Evolutionary conservation across 208 protist species (phyloP).

Genomic region (Acanthamoeba sp.): DNA sequence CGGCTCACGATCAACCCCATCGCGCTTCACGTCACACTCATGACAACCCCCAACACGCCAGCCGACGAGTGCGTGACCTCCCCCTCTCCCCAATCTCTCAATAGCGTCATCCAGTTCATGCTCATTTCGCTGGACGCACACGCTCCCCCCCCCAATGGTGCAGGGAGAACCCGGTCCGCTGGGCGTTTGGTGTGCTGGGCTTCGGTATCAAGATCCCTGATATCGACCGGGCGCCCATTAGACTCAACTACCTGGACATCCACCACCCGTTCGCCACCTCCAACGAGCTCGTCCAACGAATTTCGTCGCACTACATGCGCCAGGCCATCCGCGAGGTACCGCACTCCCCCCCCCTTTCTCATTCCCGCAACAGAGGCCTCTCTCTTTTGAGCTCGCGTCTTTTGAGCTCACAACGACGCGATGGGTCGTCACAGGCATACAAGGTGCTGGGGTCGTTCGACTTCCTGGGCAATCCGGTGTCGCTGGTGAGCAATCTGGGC

Average conservation of each 20-base stretch:
- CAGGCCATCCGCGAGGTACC: slow-evolving; percentile 74
- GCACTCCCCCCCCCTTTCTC: not conserved
- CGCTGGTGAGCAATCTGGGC: slow-evolving; percentile 86
- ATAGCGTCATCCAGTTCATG: too few relatives aligned
- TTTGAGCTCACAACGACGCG: too few relatives aligned
- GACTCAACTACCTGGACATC: slow-evolving; percentile 82
- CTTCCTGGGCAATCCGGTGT: slow-evolving; percentile 90
- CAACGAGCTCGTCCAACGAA: slow-evolving; percentile 69
- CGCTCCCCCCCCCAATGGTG: not conserved
- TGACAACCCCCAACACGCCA: not conserved
- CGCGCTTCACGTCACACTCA: slow-evolving; percentile 77
- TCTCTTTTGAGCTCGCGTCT: too few relatives aligned
- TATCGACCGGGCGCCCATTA: slow-evolving; percentile 82
- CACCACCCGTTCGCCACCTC: slow-evolving; percentile 80
- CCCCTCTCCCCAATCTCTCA: not conserved
- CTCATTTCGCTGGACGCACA: not conserved
- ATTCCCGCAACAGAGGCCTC: too few relatives aligned
- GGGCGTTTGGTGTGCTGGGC: slow-evolving; percentile 72
- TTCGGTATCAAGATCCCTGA: slow-evolving; percentile 80
- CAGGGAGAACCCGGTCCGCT: slow-evolving; percentile 58
- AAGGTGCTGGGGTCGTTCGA: slow-evolving; percentile 89
- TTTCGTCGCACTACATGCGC: slow-evolving; percentile 79
- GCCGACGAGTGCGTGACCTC: not conserved
- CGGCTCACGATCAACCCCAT: slow-evolving; percentile 77
- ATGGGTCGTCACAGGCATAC: slow-evolving; percentile 80